These are phyloP conservation scores for Crassisporium funariophilum DNA, from an alignment of 768 basidiomycete genomes.

Conservation along the genomic window DNA sequence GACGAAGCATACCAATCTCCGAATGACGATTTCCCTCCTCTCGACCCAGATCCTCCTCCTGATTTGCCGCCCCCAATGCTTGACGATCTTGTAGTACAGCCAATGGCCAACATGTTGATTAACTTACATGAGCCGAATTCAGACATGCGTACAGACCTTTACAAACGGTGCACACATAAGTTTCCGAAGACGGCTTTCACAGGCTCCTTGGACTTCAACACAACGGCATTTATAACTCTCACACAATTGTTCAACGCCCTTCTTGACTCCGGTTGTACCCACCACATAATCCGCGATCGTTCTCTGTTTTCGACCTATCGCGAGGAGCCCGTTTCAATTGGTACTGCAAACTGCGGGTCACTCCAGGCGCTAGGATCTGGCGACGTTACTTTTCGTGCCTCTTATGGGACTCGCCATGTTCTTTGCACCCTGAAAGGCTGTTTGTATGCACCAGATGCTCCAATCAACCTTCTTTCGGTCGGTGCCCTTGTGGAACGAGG, in stretches of 20 bases:
- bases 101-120: neutral
- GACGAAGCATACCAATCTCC: neutral
- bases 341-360: slow-evolving; percentile 12
- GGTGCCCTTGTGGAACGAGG: neutral
- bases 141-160: too few species aligned
- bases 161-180: too few species aligned
- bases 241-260: slow-evolving; percentile 9
- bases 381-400: neutral
- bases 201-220: too few species aligned
- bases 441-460: slow-evolving; percentile 7
- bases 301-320: neutral
- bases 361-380: slow-evolving; percentile 2
- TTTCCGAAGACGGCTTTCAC: too few species aligned
- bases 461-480: slow-evolving; percentile 9
- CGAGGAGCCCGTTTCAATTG: neutral
- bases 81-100: neutral
- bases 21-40: neutral
- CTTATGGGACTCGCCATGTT: neutral
- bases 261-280: slow-evolving; percentile 14
- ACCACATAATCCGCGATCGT: slow-evolving; percentile 12
- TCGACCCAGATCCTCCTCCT: neutral
- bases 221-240: too few species aligned
- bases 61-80: neutral
- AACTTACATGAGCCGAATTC: too few species aligned
- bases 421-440: neutral